These are phyloP conservation scores for Termitomyces sp. DNA, from an alignment of 768 basidiomycete species.

Conservation along the genomic window DNA sequence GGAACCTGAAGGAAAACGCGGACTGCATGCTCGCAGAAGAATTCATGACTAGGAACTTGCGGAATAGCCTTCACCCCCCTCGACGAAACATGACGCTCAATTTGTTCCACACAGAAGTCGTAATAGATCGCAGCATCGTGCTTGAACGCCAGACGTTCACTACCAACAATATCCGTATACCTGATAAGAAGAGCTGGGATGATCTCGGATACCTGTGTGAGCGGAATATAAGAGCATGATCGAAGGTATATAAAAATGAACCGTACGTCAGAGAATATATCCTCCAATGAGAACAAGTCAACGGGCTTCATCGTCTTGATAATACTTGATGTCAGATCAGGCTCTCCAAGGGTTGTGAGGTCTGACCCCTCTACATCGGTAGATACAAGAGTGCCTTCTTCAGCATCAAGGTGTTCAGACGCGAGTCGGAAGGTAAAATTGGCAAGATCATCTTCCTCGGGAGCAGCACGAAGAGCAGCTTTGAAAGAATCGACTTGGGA, in stretches of 20 bases:
- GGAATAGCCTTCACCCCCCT: slow-evolving; percentile 6
- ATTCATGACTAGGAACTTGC: not conserved
- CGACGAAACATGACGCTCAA: slow-evolving; percentile 2
- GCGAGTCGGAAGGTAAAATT: slow-evolving; percentile 1
- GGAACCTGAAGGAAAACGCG: slow-evolving; percentile 11
- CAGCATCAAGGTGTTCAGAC: not conserved
- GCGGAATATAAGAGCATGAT: not conserved
- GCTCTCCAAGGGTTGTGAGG: not conserved
- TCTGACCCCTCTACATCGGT: not conserved
- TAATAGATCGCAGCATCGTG: slow-evolving; percentile 11
- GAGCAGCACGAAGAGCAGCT: not conserved
- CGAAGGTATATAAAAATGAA: not conserved
- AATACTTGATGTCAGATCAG: not conserved
- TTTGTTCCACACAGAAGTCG: slow-evolving; percentile 7
- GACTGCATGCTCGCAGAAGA: slow-evolving; percentile 11
- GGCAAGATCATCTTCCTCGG: not conserved
- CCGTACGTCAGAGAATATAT: slow-evolving; percentile 1
- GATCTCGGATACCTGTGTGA: not conserved
- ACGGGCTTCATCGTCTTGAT: not conserved
- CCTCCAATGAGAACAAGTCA: slow-evolving; percentile 8
- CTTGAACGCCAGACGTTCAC: not conserved
- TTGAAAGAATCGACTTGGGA: slow-evolving; percentile 1
- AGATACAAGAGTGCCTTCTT: not conserved
- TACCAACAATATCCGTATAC: slow-evolving; percentile 8
- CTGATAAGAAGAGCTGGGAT: slow-evolving; percentile 11